Evolutionary conservation across 495 filamentous ascomycete genomes (phyloP), one percentile per base, ranked within the genome.

Genomic region (Aspergillus panamensis): DNA sequence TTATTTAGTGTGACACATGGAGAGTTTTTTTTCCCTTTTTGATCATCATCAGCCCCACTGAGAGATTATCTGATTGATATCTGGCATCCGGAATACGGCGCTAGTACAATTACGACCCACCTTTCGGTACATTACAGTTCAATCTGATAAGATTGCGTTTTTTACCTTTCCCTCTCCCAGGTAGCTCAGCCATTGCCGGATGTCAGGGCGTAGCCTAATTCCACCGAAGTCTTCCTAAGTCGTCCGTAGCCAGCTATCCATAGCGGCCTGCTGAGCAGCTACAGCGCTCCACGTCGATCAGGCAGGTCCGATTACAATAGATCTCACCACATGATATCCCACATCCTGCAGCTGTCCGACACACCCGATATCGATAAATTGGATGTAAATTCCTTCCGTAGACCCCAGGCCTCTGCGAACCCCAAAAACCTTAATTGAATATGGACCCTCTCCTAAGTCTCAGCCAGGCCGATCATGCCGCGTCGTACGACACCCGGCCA

Each of bases 31-130:
- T 20, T 47, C 10, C 6, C n/a, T 17, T 17, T 10, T 9, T 25
- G 25, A 25, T 25, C 25, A 25, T 2, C 25, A 25, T 25, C 5
- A 14, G 25, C 21, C 25, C 47, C 47, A 49, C 47, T 49, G 20
- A 45, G 16, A 45, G 42, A 45, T 49, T 49, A 49, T 52, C 49
- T 21, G 37, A 53, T 53, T 53, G 50, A 53, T 53, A 53, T 49
- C 50, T 19, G 32, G 31, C 40, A 37, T 53, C 33, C 13, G 17
- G 13, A 53, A 39, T 53, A 53, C 50, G 35, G 6, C 10, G 0
- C 35, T 39, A 8, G 35, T 39, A 39, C 14, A 3, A 8, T 12
- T 3, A 10, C 3, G 35, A 39, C 14, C 35, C 35, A 39, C 35
- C 14, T 12, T 39, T 25, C 25, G 6, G 8, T 6, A 39, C 8